phyloP scores from a whole-genome alignment of 305 asterid species.

The Fraxinus ornus region DNA sequence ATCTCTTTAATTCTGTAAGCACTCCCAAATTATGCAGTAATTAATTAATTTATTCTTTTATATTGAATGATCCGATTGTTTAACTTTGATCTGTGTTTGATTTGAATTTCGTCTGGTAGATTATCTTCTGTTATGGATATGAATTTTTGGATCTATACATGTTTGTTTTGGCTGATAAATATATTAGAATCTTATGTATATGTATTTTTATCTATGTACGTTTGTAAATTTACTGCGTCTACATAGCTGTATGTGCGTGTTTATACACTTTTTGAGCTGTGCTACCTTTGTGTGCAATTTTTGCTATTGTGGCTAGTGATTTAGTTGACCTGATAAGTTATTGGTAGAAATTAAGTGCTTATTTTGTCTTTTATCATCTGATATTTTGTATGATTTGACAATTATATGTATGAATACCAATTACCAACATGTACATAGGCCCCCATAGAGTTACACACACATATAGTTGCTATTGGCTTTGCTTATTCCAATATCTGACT shows the following conservation, averaged over 20 bases:
- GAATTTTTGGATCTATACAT: conserved; percentile 18
- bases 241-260: not conserved
- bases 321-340: not conserved
- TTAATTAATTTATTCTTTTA: not conserved
- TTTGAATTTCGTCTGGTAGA: conserved; percentile 21
- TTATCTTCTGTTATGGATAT: conserved; percentile 1
- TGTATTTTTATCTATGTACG: not conserved
- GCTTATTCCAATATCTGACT: not conserved
- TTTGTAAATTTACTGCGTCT: not conserved
- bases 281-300: not conserved
- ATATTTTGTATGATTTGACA: not conserved
- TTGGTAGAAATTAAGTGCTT: not conserved
- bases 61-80: conserved; percentile 19
- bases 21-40: not conserved
- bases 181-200: not conserved
- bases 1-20: conserved; percentile 36
- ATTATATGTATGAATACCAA: not conserved
- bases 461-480: not conserved
- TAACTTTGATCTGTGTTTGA: not conserved
- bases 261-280: not conserved
- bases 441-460: not conserved
- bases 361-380: not conserved
- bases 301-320: not conserved
- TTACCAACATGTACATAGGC: not conserved
- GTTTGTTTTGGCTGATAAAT: conserved; percentile 11